Evolutionary conservation across 2,329 filamentous ascomycete genomes (phyloP), one percentile per base, ranked within the genome.

Genomic region (Daldinia sp.): DNA sequence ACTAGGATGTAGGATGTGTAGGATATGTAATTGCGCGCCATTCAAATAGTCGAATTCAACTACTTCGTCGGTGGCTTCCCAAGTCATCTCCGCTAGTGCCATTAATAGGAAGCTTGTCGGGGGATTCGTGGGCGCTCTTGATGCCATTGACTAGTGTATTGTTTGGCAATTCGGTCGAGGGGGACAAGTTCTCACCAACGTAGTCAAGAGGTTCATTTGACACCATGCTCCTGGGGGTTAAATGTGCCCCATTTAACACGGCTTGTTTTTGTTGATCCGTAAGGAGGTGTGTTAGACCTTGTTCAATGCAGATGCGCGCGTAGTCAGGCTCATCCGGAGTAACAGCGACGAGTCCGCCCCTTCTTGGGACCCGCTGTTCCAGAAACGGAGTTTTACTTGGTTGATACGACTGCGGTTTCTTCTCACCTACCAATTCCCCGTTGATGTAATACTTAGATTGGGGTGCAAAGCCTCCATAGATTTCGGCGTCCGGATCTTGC

Each of bases 381-480:
- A 82, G 82, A 67, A 85, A 85, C 2, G 87, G 85, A 9, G 79
- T 80, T 56, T 76, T 80, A 77, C 84, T 85, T 10, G 82, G 81
- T 43, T 79, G 77, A 54, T 80, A 78, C 23, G 77, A 73, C 27
- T 78, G 78, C 0, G 84, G 81, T 58, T 78, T 76, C 25, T 84
- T 81, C 70, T 89, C 85, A 32, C 78, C 78, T 9, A 85, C 77
- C 29, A 87, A 72, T 7, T 76, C 68, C 29, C 87, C 87, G 69
- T 88, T 84, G 67, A 87, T 67, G 67, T 84, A 90, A 70, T 86
- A 84, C 71, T 85, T 87, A 67, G 80, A 81, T 61, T 83, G 78
- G 1, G 87, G 87, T 3, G 83, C 83, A 70, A 86, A 87, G 3
- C 79, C 80, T 41, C 81, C 77, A 60, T 79, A 82, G n/a, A 80